phyloP scores from a whole-genome alignment of 1,139 yeast genomes.

The Sugiyamaella sp. region DNA sequence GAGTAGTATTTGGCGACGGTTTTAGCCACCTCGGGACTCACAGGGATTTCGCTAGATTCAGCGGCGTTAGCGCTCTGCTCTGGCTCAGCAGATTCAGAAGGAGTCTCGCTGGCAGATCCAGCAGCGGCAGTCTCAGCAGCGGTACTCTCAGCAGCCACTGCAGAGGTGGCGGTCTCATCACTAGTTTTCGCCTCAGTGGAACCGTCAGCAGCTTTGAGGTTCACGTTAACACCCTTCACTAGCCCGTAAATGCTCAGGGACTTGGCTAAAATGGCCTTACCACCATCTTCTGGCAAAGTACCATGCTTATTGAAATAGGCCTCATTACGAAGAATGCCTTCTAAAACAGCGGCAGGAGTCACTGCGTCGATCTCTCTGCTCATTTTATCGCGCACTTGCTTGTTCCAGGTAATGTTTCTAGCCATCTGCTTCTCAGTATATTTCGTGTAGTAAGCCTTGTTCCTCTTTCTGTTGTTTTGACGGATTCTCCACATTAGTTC shows the following conservation, averaged over 20 bases:
- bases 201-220: constrained; percentile 7
- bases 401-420: constrained; percentile 37
- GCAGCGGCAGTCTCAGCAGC: constrained; percentile 20
- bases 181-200: constrained; percentile 17
- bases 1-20: constrained; percentile 30
- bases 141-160: constrained; percentile 10
- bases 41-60: constrained; percentile 19
- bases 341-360: constrained; percentile 48
- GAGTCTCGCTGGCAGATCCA: constrained; percentile 17
- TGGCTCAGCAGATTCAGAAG: constrained; percentile 21
- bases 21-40: constrained; percentile 25
- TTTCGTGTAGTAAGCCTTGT: constrained; percentile 37
- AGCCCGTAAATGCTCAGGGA: constrained; percentile 34
- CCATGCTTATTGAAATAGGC: constrained; percentile 40
- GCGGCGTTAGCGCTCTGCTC: constrained; percentile 6
- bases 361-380: constrained; percentile 36
- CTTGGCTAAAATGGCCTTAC: constrained; percentile 30
- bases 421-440: constrained; percentile 25
- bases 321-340: constrained; percentile 43
- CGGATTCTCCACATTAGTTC: constrained; percentile 59
- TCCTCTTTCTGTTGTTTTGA: constrained; percentile 44
- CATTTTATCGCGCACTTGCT: constrained; percentile 42
- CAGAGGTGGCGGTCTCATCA: constrained; percentile 9
- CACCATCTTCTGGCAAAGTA: constrained; percentile 32
- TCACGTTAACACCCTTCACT: constrained; percentile 32